Base-by-base conservation (phyloP, 371 early-diverging fungal genomes). In the Aphelidium insulamus region DNA sequence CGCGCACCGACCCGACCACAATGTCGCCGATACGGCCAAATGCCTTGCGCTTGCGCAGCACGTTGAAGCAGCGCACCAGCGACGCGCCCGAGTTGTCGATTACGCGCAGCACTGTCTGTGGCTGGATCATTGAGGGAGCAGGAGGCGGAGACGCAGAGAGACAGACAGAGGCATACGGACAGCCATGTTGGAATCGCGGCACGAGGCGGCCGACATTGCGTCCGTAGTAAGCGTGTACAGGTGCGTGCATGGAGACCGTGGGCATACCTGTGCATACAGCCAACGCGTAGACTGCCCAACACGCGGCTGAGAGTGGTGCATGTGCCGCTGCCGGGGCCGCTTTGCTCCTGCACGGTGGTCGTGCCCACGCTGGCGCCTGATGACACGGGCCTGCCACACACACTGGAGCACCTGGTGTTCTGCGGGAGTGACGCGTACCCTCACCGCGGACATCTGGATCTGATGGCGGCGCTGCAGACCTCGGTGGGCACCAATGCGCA, bases 1-100 rank as follows among this genome's bases (percentile, higher is more conserved):
- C 78, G 76, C 57, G 87, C 85, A 33, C 91, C 85, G 7, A 85
- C 79, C n/a, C n/a, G 44, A 85, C 81, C 11, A 87, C 88, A 44
- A 94, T 91, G 59, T 90, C 91, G 34, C 95, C 94, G 29, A 74
- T 60, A 44, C 66, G 55, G 18, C 77, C 83, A 43, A 70, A 71
- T 46, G n/a, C n/a, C n/a, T 68, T 64, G 34, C 73, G 77, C 40
- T 77, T 80, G 36, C 74, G 78, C 54, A 87, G 59, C 14, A 85
- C 87, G 41, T 81, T 74, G 54, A 95, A 85, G 59, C 94, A 92
- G 59, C 90, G 88, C 16, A 78, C 92, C 37, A 90, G 50, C 27
- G 82, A 57, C 14, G 90, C 92, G 16, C 88, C 88, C 16, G 88
- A 84, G 60, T 91, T 91, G 66, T 91, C 91, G 50, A 87, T 85